Evolutionary conservation across 768 basidiomycete genomes (phyloP).

Genomic region (Amanita molliuscula): DNA sequence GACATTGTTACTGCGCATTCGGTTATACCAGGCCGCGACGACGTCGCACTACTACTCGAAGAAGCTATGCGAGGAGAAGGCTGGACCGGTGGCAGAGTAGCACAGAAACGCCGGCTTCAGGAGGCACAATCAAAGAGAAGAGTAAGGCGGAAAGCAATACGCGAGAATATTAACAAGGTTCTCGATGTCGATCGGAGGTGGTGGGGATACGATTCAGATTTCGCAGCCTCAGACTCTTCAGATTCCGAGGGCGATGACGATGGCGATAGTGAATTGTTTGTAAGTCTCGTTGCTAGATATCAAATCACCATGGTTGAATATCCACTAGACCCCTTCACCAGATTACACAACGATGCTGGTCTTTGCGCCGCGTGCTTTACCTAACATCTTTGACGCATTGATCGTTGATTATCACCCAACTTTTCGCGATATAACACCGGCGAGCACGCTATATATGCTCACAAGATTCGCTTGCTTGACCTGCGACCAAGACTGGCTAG

Average conservation of each 20-base stretch:
- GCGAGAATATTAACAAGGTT: constrained; percentile 45
- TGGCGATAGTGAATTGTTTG: constrained; percentile 41
- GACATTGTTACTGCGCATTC: constrained; percentile 87
- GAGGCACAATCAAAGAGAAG: constrained; percentile 50
- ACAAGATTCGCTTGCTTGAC: constrained; percentile 87
- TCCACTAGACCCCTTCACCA: constrained; percentile 52
- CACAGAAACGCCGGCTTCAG: constrained; percentile 46
- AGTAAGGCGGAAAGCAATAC: constrained; percentile 42
- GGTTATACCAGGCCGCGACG: constrained; percentile 70
- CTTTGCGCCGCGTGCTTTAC: constrained; percentile 73
- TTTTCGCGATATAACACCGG: constrained; percentile 73
- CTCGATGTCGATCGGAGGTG: constrained; percentile 49
- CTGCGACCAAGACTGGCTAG: constrained; percentile 88
- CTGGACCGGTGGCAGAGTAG: constrained; percentile 73
- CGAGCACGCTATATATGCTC: constrained; percentile 84
- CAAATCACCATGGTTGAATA: constrained; percentile 11
- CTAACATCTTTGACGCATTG: constrained; percentile 71
- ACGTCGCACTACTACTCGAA: constrained; percentile 78
- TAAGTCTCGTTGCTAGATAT: constrained; percentile 16
- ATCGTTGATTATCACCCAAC: constrained; percentile 67
- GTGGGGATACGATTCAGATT: constrained; percentile 50
- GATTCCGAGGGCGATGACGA: constrained; percentile 34
- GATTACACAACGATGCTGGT: constrained; percentile 89
- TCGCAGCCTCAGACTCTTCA: constrained; percentile 27
- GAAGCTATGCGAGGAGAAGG: constrained; percentile 83